These are phyloP conservation scores for Centrapalus pauciflorus DNA, from an alignment of 129 eudicot species.

Conservation along the genomic window DNA sequence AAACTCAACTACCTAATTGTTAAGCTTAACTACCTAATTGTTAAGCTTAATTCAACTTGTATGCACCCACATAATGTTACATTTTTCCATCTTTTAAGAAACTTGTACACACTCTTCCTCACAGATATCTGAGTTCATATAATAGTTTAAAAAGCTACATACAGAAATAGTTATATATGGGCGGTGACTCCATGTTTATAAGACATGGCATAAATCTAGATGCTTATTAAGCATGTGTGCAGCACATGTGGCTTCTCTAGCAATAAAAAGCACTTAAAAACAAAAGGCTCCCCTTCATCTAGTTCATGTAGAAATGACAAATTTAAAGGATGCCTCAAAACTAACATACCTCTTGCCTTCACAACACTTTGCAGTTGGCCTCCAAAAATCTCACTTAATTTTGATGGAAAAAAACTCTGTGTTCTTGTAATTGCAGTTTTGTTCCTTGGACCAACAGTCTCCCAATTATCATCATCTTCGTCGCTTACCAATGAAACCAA, in stretches of 20 bases:
- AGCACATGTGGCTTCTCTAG: neutral
- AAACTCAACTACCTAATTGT: neutral
- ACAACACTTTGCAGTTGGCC: constrained; percentile 78
- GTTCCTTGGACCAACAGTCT: constrained; percentile 69
- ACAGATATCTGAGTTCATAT: no score
- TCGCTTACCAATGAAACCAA: constrained; percentile 55
- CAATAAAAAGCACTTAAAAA: neutral
- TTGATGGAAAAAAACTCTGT: constrained; percentile 65
- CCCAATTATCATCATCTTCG: constrained; percentile 66
- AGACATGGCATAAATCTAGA: neutral
- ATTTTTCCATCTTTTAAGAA: no score
- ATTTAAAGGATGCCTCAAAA: constrained; percentile 1
- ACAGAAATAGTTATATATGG: neutral
- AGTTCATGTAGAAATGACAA: neutral
- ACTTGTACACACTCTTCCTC: no score
- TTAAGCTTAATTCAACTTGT: neutral
- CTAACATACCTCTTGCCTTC: constrained; percentile 58
- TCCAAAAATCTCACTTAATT: constrained; percentile 62
- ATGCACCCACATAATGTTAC: neutral
- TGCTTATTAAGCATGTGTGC: neutral
- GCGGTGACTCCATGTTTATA: neutral
- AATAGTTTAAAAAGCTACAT: no score
- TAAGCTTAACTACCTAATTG: neutral
- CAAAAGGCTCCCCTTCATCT: neutral
- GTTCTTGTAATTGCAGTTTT: constrained; percentile 68